Conservation (phyloP, 805 yeast species). For the Clavispora fructus region DNA sequence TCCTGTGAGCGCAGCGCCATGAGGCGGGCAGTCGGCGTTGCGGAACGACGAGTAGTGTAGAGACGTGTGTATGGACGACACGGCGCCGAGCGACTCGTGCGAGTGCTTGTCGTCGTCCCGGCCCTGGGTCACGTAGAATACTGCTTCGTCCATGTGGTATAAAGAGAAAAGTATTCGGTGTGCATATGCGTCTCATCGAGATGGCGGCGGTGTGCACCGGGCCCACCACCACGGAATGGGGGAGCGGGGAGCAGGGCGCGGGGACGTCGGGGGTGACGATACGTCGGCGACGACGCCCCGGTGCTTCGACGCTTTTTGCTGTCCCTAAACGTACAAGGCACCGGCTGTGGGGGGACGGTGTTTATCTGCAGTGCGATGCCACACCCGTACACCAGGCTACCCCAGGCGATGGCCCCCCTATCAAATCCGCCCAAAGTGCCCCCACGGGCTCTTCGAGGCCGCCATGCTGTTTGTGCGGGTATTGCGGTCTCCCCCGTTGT, state of each 20-base stretch:
- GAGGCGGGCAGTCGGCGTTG: conserved; percentile 42
- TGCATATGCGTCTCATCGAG: conserved; percentile 1
- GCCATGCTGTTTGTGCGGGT: too few species aligned
- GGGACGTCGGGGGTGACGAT: too few species aligned
- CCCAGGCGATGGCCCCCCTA: neutral
- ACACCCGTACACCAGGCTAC: neutral
- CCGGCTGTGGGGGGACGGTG: too few species aligned
- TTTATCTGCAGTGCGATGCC: too few species aligned
- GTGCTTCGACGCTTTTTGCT: too few species aligned
- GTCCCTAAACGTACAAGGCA: too few species aligned
- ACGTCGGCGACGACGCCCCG: too few species aligned
- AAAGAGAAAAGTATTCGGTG: neutral
- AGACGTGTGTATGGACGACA: conserved; percentile 43
- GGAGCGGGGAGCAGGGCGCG: too few species aligned
- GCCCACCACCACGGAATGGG: too few species aligned
- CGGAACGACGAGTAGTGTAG: conserved; percentile 47
- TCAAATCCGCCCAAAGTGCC: neutral
- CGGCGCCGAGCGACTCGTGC: conserved; percentile 36
- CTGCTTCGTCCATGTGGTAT: conserved; percentile 44
- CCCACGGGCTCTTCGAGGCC: too few species aligned
- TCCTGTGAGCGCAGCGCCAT: conserved; percentile 46
- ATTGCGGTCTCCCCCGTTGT: too few species aligned
- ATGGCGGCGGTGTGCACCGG: neutral
- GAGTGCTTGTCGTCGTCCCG: conserved; percentile 40
- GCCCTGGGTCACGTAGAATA: conserved; percentile 43